These are phyloP conservation scores for Aurinia saxatilis DNA, from an alignment of 345 rosid species.

Conservation along the genomic window DNA sequence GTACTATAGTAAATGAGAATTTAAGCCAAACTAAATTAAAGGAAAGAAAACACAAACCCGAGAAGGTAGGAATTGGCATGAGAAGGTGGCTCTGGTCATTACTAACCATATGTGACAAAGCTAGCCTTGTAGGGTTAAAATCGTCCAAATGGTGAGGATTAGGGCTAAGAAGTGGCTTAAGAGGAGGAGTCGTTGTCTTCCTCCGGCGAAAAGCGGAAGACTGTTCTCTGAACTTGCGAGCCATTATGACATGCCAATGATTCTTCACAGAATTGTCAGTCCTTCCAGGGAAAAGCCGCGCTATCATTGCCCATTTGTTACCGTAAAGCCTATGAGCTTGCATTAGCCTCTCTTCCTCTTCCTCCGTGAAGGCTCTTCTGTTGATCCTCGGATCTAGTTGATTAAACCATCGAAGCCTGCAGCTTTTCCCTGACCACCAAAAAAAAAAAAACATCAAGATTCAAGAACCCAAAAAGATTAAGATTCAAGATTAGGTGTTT, in stretches of 20 bases:
- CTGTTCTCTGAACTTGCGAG: conserved; percentile 31
- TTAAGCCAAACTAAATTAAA: background rate
- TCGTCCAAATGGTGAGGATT: conserved; percentile 1
- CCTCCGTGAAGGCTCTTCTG: conserved; percentile 28
- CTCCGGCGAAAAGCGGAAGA: conserved; percentile 24
- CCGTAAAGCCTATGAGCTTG: conserved; percentile 32
- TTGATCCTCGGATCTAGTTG: conserved; percentile 32
- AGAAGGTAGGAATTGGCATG: conserved; percentile 18
- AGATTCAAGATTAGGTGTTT: background rate
- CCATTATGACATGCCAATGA: conserved; percentile 35
- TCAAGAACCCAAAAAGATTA: background rate
- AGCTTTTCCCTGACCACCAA: conserved; percentile 27
- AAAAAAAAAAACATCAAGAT: background rate
- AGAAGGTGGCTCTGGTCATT: conserved; percentile 8
- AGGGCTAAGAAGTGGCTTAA: conserved; percentile 4
- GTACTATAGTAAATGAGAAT: background rate
- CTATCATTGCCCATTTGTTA: conserved; percentile 37
- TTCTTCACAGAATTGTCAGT: conserved; percentile 36
- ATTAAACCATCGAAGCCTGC: conserved; percentile 35
- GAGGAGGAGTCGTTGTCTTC: conserved; percentile 11
- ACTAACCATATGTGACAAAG: conserved; percentile 7
- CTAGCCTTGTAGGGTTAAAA: background rate
- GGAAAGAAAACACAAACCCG: conserved; percentile 21
- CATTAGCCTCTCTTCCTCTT: conserved; percentile 32
- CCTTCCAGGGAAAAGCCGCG: conserved; percentile 34